Conservation (phyloP, 2,329 filamentous ascomycete genomes). For the Ramichloridium luteum region DNA sequence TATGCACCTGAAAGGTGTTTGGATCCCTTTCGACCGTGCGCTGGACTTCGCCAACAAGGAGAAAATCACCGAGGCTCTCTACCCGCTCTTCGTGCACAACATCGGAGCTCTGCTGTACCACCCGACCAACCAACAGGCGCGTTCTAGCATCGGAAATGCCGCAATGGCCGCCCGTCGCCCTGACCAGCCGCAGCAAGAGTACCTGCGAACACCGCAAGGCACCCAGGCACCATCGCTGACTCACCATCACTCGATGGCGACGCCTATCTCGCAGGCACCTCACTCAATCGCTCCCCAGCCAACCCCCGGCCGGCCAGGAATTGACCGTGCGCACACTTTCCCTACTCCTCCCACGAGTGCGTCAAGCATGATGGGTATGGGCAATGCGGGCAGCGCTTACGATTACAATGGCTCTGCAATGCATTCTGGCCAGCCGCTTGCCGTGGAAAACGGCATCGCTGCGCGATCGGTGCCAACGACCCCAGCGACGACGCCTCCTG, state of each 20-base stretch:
- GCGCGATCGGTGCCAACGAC: constrained; percentile 78
- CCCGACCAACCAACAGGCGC: constrained; percentile 65
- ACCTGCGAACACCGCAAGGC: constrained; percentile 49
- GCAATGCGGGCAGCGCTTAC: constrained; percentile 59
- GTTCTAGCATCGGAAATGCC: constrained; percentile 45
- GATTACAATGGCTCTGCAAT: constrained; percentile 54
- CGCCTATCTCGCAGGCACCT: constrained; percentile 54
- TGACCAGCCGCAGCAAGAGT: constrained; percentile 33
- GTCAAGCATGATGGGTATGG: constrained; percentile 73
- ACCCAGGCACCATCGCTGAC: constrained; percentile 57
- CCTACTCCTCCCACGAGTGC: constrained; percentile 87
- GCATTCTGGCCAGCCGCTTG: constrained; percentile 57
- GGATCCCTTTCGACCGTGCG: constrained; percentile 97
- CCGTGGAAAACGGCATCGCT: constrained; percentile 61
- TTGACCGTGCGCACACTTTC: constrained; percentile 84
- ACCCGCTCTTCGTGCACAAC: constrained; percentile 94
- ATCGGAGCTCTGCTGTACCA: constrained; percentile 90
- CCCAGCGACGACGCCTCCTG: constrained; percentile 73
- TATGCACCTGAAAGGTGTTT: constrained; percentile 97
- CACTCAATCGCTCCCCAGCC: constrained; percentile 50
- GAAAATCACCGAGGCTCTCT: constrained; percentile 91
- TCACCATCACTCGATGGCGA: constrained; percentile 56
- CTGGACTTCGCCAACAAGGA: constrained; percentile 98
- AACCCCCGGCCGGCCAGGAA: constrained; percentile 50
- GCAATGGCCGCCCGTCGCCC: constrained; percentile 66